Conservation (phyloP, 306 rosid genomes). For the Vachellia collinsii region DNA sequence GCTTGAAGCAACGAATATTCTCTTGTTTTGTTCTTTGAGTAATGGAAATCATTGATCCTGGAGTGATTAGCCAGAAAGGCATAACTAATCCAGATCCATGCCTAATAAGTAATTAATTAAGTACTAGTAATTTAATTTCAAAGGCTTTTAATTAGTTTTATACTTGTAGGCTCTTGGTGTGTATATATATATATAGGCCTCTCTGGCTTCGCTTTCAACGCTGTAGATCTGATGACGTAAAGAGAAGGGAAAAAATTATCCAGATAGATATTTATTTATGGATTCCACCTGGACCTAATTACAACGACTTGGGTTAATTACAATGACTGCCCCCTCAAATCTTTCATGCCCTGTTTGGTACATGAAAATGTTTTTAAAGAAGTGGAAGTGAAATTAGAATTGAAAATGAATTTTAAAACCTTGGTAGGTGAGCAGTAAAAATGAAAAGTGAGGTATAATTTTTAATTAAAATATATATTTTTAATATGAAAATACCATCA, state of each 20-base stretch:
- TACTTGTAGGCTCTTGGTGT: neutral
- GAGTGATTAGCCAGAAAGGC: neutral
- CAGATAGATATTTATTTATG: neutral
- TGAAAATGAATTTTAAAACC: too few species aligned
- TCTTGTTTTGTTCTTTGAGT: neutral
- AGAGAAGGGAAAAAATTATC: neutral
- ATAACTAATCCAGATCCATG: neutral
- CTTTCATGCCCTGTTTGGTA: neutral
- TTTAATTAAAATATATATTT: too few species aligned
- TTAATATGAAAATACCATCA: too few species aligned
- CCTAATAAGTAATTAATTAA: neutral
- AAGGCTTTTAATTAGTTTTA: neutral
- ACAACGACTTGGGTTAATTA: neutral
- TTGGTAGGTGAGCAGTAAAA: too few species aligned
- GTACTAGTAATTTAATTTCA: neutral
- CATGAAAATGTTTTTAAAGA: too few species aligned
- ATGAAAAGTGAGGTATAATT: too few species aligned
- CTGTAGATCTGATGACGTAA: neutral
- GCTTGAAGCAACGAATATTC: neutral
- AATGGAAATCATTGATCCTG: neutral
- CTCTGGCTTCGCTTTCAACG: neutral
- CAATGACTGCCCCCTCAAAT: neutral
- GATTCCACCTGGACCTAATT: neutral
- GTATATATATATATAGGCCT: neutral
- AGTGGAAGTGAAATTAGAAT: too few species aligned